A percentile compares a stretch with the other conserved stretches of the same genome.
These are phyloP conservation scores for Wallacemonas rigidus DNA, from an alignment of 208 protist species.

Conservation along the genomic window DNA sequence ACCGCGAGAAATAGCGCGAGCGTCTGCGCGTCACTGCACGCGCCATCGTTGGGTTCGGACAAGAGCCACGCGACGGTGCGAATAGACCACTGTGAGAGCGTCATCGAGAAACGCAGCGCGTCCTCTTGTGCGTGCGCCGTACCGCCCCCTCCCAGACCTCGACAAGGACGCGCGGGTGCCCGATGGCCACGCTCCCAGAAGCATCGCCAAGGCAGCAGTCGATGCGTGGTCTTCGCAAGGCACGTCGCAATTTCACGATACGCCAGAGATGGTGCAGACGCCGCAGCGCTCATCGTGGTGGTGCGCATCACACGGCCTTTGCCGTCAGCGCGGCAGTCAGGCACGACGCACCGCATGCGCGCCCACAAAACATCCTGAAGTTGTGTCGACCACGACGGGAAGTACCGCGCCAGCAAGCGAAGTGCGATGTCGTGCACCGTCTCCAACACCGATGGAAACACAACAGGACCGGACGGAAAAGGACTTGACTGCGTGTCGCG, in stretches of 20 bases:
- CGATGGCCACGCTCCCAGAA: not conserved
- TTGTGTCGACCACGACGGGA: slow-evolving; percentile 6
- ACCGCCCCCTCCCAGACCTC: not conserved
- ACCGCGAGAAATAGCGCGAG: slow-evolving; percentile 22
- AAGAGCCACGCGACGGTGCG: slow-evolving; percentile 24
- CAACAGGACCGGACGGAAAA: not conserved
- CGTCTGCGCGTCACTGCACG: slow-evolving; percentile 5
- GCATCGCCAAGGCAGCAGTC: not conserved
- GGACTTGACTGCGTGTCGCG: too few relatives aligned
- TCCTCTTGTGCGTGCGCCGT: not conserved
- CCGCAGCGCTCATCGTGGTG: too few relatives aligned
- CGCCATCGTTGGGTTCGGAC: too few relatives aligned
- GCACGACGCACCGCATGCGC: slow-evolving; percentile 22
- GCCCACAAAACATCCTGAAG: slow-evolving; percentile 25
- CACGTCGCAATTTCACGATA: not conserved
- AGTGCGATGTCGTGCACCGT: slow-evolving; percentile 31
- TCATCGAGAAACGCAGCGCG: slow-evolving; percentile 5
- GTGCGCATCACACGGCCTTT: too few relatives aligned
- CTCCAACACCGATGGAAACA: slow-evolving; percentile 34
- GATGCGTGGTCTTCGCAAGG: not conserved
- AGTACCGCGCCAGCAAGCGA: slow-evolving; percentile 28
- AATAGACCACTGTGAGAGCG: slow-evolving; percentile 15
- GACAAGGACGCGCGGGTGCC: not conserved
- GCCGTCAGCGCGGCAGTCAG: slow-evolving; percentile 6
- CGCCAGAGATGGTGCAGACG: too few relatives aligned